A percentile compares a stretch with the other conserved stretches of the same genome.
Evolutionary conservation across 176 grass and related monocot genomes (phyloP).

Genomic region (Miscanthus lutarioriparius): DNA sequence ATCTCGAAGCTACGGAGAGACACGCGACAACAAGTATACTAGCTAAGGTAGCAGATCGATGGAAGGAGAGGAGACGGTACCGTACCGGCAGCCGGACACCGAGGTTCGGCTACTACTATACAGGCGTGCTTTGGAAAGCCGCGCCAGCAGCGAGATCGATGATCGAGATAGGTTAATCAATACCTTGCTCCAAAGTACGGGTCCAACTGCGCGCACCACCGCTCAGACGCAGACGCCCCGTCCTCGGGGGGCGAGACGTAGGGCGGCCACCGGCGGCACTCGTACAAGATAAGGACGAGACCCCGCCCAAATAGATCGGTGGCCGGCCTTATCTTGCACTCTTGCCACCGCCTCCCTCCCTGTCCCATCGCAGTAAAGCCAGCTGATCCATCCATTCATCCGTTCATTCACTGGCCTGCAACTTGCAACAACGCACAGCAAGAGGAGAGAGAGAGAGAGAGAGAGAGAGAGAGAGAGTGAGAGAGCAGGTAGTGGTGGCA

Average conservation of each 20-base stretch:
- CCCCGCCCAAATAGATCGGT: not conserved
- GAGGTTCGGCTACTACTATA: not conserved
- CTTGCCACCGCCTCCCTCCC: not conserved
- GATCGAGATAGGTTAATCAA: constrained; percentile 1
- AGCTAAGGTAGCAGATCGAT: not conserved
- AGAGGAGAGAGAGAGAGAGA: not conserved
- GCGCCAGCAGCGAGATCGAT: constrained; percentile 15
- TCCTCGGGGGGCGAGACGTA: constrained; percentile 19
- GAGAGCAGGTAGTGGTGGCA: not conserved
- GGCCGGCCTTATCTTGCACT: not conserved
- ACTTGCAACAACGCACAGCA: not conserved
- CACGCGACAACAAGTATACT: not conserved
- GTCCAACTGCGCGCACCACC: constrained; percentile 26
- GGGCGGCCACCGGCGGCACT: not conserved
- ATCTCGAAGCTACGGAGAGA: not conserved
- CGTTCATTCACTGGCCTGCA: constrained; percentile 1
- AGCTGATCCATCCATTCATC: not conserved
- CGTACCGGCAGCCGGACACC: not conserved
- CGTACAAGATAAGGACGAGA: constrained; percentile 42
- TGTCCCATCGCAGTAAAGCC: not conserved
- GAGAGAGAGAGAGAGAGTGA: not conserved
- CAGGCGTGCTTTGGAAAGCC: constrained; percentile 24
- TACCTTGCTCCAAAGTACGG: constrained; percentile 42
- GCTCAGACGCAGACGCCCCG: too few relatives aligned
- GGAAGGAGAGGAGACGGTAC: not conserved